A percentile compares a stretch with the other conserved stretches of the same genome.
phyloP scores from a whole-genome alignment of 768 basidiomycete genomes.

The Pholiota conissans region DNA sequence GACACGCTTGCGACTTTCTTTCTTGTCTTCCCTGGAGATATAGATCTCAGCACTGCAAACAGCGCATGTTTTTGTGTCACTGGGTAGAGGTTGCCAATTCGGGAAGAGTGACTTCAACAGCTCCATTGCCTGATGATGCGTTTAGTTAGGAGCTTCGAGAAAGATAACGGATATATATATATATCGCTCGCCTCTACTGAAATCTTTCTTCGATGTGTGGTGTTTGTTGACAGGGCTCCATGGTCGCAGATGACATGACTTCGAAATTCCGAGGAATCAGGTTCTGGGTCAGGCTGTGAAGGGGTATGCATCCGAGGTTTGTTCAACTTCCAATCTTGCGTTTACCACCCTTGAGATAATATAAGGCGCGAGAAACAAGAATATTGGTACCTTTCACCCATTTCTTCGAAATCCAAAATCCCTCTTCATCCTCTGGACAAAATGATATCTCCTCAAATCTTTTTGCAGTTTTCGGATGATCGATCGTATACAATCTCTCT shows the following conservation, averaged over 20 bases:
- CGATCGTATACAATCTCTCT: slow-evolving; percentile 71
- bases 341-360: slow-evolving; percentile 1
- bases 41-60: slow-evolving; percentile 61
- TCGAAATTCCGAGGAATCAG: slow-evolving; percentile 56
- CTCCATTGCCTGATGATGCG: slow-evolving; percentile 46
- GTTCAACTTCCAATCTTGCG: slow-evolving; percentile 67
- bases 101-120: slow-evolving; percentile 63
- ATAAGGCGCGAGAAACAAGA: slow-evolving; percentile 8
- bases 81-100: slow-evolving; percentile 57
- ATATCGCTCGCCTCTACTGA: slow-evolving; percentile 49
- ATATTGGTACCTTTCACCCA: slow-evolving; percentile 71
- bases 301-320: slow-evolving; percentile 78
- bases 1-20: slow-evolving; percentile 60
- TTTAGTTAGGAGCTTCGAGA: not conserved
- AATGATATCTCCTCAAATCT: slow-evolving; percentile 57
- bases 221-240: slow-evolving; percentile 54
- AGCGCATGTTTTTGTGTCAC: slow-evolving; percentile 53
- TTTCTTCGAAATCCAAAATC: slow-evolving; percentile 74
- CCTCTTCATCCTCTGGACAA: slow-evolving; percentile 38
- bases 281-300: slow-evolving; percentile 61
- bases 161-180: too few relatives aligned
- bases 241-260: slow-evolving; percentile 75
- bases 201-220: slow-evolving; percentile 59
- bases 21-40: slow-evolving; percentile 60
- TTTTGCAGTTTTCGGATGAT: slow-evolving; percentile 63